Evolutionary conservation across 805 yeast species (phyloP).

Genomic region (Jamesozyma rosinii): DNA sequence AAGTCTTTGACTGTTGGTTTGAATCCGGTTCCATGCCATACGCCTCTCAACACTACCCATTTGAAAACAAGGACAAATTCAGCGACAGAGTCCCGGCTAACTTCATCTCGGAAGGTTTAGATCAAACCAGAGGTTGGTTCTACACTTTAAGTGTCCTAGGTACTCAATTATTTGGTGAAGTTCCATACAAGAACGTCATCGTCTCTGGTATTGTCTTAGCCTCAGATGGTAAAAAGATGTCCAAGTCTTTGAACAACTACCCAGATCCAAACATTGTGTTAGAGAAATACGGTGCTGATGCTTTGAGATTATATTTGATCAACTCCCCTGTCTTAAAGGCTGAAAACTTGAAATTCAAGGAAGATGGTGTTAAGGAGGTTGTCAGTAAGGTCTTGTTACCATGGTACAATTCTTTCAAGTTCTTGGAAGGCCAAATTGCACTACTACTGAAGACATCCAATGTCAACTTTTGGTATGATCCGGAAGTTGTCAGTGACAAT

Average conservation of each 20-base stretch:
- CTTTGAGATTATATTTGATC: slow-evolving; percentile 87
- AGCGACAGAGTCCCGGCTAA: slow-evolving; percentile 83
- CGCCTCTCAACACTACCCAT: slow-evolving; percentile 94
- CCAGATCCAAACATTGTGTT: slow-evolving; percentile 86
- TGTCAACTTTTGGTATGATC: slow-evolving; percentile 64
- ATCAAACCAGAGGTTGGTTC: slow-evolving; percentile 99
- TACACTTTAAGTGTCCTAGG: slow-evolving; percentile 93
- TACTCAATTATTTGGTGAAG: slow-evolving; percentile 82
- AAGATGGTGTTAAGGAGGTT: slow-evolving; percentile 97
- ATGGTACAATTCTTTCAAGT: slow-evolving; percentile 97
- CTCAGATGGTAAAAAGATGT: slow-evolving; percentile 98
- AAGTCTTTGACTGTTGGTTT: slow-evolving; percentile 99
- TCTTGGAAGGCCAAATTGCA: slow-evolving; percentile 89
- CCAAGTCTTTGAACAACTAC: slow-evolving; percentile 93
- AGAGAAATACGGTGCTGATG: slow-evolving; percentile 93
- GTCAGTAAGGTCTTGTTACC: slow-evolving; percentile 92
- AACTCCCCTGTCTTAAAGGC: slow-evolving; percentile 97
- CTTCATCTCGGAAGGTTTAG: slow-evolving; percentile 96
- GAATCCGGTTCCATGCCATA: slow-evolving; percentile 99
- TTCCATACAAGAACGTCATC: slow-evolving; percentile 91
- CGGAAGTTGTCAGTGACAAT: slow-evolving; percentile 55
- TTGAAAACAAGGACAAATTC: slow-evolving; percentile 71
- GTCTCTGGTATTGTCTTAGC: slow-evolving; percentile 96
- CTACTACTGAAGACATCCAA: slow-evolving; percentile 68
- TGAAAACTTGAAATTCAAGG: slow-evolving; percentile 92